Base-by-base conservation (phyloP, 2,329 filamentous ascomycete species). In the Fusarium succisae region DNA sequence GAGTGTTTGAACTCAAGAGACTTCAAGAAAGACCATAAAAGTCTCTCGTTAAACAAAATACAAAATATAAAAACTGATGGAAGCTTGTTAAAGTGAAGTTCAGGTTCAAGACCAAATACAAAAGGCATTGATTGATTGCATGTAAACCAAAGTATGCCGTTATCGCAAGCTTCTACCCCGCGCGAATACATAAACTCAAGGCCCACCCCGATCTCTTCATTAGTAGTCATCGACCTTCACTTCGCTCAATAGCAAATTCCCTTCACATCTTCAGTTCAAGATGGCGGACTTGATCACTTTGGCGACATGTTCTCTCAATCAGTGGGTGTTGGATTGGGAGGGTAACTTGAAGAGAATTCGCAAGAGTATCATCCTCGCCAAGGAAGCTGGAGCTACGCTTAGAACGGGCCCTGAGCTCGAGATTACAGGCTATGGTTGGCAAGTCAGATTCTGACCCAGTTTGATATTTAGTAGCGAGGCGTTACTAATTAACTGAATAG, bases 341-440 rank as follows among this genome's bases (percentile, higher is more conserved):
- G 91, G 91, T 43, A 94, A 94, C 77, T 81, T 85, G 5, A 85
- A 87, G 55, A 85, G 92, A 24, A 93, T 93, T 72, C 86, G 91
- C 24, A 85, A 92, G 79, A 90, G 88, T 63, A 91, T 93, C 74
- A 84, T 82, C 41, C 74, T 82, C 32, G 90, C 91, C 24, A 93
- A 93, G 80, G 83, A 83, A 53, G 84, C 85, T 7, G 89, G 90
- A 32, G 91, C 91, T n/a, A 88, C 85, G 15, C 81, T 93, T n/a
- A 86, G 91, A 58, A 86, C 88, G 6, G 89, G 89, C 8, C 89
- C 87, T 5, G 89, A 76, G 89, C 81, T 87, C 24, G 86, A 88
- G 77, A 84, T 81, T 14, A 72, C 67, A 8, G 77, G 76, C 28
- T 81, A 84, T 73, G 82, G 66, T n/a, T 63, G 69, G 63, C 59